These are phyloP conservation scores for Tephrocybe rancida DNA, from an alignment of 768 basidiomycete genomes.

Conservation along the genomic window DNA sequence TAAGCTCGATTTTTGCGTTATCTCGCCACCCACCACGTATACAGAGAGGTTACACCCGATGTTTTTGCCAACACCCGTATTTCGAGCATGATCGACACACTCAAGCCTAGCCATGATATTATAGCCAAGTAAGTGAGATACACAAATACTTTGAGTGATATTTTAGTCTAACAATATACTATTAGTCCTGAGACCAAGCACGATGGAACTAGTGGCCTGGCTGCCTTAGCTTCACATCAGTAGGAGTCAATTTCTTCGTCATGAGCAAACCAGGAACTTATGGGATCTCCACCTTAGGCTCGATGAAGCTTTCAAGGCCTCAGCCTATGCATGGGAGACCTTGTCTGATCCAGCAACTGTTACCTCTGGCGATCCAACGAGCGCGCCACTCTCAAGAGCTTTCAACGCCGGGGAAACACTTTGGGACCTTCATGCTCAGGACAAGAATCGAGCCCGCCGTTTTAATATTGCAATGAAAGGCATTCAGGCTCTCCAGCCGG, in stretches of 20 bases:
- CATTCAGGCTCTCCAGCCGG: slow-evolving; percentile 7
- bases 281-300: slow-evolving; percentile 19
- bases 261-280: neutral
- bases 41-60: slow-evolving; percentile 28
- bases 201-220: slow-evolving; percentile 21
- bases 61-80: slow-evolving; percentile 36
- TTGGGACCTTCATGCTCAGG: slow-evolving; percentile 27
- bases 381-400: slow-evolving; percentile 24
- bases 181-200: slow-evolving; percentile 5
- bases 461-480: slow-evolving; percentile 33
- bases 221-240: slow-evolving; percentile 25
- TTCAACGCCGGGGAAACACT: slow-evolving; percentile 19
- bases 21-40: slow-evolving; percentile 14
- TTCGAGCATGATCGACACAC: slow-evolving; percentile 30
- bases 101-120: slow-evolving; percentile 22
- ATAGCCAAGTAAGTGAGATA: slow-evolving; percentile 19
- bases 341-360: slow-evolving; percentile 26
- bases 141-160: neutral
- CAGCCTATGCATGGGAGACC: slow-evolving; percentile 31
- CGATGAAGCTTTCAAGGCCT: slow-evolving; percentile 30
- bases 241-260: slow-evolving; percentile 2
- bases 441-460: slow-evolving; percentile 17
- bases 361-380: slow-evolving; percentile 21
- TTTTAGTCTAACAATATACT: neutral
- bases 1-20: slow-evolving; percentile 29